These are phyloP conservation scores for Mentha longifolia DNA, from an alignment of 257 asterid species.

Conservation along the genomic window DNA sequence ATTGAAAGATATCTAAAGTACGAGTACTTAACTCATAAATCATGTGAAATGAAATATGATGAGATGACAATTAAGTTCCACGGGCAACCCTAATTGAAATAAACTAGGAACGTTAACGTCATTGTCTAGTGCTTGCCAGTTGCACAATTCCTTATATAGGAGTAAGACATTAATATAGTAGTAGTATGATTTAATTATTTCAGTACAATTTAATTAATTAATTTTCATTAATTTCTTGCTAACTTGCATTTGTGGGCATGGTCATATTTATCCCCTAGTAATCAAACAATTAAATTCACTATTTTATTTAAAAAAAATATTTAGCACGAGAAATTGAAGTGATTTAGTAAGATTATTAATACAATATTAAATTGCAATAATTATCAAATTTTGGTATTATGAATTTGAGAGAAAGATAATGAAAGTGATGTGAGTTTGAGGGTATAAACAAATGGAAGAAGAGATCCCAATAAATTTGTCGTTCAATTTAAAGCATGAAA, in stretches of 20 bases:
- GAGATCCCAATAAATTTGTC: background rate
- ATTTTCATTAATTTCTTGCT: background rate
- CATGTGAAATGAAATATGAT: slow-evolving; percentile 26
- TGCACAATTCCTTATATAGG: slow-evolving; percentile 18
- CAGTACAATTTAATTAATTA: background rate
- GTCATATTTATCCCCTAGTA: no score
- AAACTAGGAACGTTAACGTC: slow-evolving; percentile 30
- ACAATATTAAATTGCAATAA: no score
- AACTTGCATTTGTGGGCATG: no score
- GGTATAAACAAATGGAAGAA: background rate
- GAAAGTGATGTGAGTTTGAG: slow-evolving; percentile 26
- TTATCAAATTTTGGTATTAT: no score
- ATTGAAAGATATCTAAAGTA: slow-evolving; percentile 19
- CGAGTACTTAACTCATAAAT: slow-evolving; percentile 2
- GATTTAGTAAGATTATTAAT: no score
- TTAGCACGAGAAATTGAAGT: no score
- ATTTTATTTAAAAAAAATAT: no score
- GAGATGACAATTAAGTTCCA: background rate
- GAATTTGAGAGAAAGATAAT: background rate
- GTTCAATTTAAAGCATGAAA: slow-evolving; percentile 4
- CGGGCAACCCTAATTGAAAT: background rate
- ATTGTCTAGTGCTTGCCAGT: slow-evolving; percentile 26
- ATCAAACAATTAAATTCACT: no score
- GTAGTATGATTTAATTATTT: background rate
- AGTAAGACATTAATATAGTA: background rate